phyloP scores from a whole-genome alignment of 1,284 basidiomycete genomes.

The Naganishia cerealis region DNA sequence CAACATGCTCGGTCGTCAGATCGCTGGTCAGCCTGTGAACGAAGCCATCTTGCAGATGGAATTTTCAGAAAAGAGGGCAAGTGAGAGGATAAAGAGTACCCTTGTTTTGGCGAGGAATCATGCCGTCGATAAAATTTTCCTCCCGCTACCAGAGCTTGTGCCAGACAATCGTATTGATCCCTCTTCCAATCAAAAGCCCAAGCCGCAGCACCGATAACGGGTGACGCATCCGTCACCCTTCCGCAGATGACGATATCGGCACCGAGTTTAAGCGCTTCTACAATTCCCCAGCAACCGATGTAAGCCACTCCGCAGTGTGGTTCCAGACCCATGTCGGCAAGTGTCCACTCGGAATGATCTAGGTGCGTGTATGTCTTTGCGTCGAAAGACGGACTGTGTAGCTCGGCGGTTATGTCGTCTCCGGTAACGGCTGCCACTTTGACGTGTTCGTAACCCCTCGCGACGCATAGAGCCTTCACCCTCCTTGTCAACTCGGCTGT shows the following conservation, averaged over 20 bases:
- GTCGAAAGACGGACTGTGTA: conserved; percentile 4
- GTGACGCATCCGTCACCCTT: conserved; percentile 40
- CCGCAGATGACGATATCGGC: conserved; percentile 43
- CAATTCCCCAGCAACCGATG: conserved; percentile 34
- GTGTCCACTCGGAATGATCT: conserved; percentile 28
- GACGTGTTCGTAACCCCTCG: conserved; percentile 15
- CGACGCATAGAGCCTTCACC: conserved; percentile 25
- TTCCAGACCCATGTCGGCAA: conserved; percentile 29
- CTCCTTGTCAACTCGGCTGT: conserved; percentile 33
- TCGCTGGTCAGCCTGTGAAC: conserved; percentile 84
- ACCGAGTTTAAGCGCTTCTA: conserved; percentile 35
- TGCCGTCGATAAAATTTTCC: conserved; percentile 79
- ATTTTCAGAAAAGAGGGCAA: conserved; percentile 86
- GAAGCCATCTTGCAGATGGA: conserved; percentile 94
- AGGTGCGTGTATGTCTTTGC: conserved; percentile 6
- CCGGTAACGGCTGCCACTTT: conserved; percentile 15
- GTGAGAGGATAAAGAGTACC: conserved; percentile 77
- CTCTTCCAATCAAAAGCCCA: conserved; percentile 40
- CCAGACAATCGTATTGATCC: conserved; percentile 36
- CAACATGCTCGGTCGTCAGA: conserved; percentile 81
- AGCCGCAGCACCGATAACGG: conserved; percentile 37
- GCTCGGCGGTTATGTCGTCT: conserved; percentile 21
- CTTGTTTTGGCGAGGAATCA: conserved; percentile 83
- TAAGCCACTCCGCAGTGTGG: conserved; percentile 26
- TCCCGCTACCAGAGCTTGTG: conserved; percentile 39